Evolutionary conservation across 768 basidiomycete species (phyloP), one percentile per base, ranked within the genome.

Genomic region (Omphalotus guepiniiformis): DNA sequence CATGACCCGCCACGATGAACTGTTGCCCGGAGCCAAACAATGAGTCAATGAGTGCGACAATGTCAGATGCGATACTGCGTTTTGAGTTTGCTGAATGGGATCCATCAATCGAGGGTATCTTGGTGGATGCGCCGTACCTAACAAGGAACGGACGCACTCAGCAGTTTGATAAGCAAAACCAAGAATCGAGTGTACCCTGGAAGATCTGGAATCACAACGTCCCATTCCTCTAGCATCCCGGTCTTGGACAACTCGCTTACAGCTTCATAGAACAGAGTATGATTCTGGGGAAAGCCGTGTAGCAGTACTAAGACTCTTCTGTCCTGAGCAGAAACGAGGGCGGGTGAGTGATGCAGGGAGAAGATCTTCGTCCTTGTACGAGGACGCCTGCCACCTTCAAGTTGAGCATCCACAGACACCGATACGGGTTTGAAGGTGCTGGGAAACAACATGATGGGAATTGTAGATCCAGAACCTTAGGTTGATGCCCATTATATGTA

Each of bases 241-340:
- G 39, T 25, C 25, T 36, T 38, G 6, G 35, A 43, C 11, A 50
- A 36, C 23, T 50, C 48, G 6, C 36, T 22, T 1, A 43, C 48
- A 12, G 30, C 19, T 35, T 23, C 41, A 22, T 50, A 42, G 34
- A 23, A 50, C 6, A 38, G 18, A 3, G 48, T 50, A 27, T 50
- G 48, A 23, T 50, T 50, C 22, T 50, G 48, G 15, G 48, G 48
- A 35, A 13, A 50, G 23, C 48, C 48, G 26, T 50, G 48, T 11
- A 50, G 41, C 9, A 50, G 40, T 25, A 50, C 21, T n/a, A 50
- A 26, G 16, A 50, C 32, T 34, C 44, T 50, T 44, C 27, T 42
- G 30, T 32, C 30, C 9, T n/a, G 30, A 9, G 30, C 30, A n/a
- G 30, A n/a, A 42, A 26, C 3, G 26, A 9, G 11, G 3, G 41